Percentiles rank a stretch among this genome's conserved stretches.
Evolutionary conservation across 163 green algal genomes (phyloP).

Genomic region (Prototheca wickerhamii): DNA sequence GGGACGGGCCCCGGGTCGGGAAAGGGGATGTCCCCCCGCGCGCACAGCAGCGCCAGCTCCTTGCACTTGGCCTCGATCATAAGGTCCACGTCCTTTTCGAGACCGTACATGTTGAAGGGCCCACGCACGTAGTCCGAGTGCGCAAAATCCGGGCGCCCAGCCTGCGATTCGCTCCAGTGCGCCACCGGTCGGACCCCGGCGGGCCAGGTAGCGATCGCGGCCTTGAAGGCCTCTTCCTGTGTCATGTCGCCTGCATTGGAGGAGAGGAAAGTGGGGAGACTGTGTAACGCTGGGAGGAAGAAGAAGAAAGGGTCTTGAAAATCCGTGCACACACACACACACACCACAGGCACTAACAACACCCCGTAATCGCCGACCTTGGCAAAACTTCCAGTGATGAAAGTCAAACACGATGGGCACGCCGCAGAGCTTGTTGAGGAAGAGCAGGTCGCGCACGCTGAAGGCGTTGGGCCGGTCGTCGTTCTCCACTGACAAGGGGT

Average conservation of each 20-base stretch:
- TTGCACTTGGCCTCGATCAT: conserved; percentile 56
- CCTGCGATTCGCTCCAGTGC: conserved; percentile 60
- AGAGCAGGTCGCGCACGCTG: conserved; percentile 44
- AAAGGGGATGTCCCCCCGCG: conserved; percentile 19
- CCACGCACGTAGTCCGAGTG: conserved; percentile 43
- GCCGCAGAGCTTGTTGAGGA: conserved; percentile 27
- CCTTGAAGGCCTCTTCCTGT: conserved; percentile 45
- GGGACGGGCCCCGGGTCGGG: no score
- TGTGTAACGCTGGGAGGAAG: no score
- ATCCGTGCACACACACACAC: not conserved
- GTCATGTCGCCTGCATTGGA: conserved; percentile 27
- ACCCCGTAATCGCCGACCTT: no score
- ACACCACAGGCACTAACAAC: conserved; percentile 2
- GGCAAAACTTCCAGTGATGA: conserved; percentile 53
- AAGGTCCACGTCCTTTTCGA: conserved; percentile 39
- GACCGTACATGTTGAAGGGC: conserved; percentile 37
- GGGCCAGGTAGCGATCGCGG: conserved; percentile 57
- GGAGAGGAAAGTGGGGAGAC: conserved; percentile 13
- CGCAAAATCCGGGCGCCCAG: conserved; percentile 26
- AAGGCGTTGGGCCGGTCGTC: conserved; percentile 50
- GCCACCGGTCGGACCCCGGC: conserved; percentile 49
- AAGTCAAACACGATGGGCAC: conserved; percentile 72
- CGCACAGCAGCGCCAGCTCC: conserved; percentile 39
- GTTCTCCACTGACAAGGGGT: conserved; percentile 53
- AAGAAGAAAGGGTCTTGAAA: no score